Conservation (phyloP, 306 rosid genomes). For the Rosa rugosa region DNA sequence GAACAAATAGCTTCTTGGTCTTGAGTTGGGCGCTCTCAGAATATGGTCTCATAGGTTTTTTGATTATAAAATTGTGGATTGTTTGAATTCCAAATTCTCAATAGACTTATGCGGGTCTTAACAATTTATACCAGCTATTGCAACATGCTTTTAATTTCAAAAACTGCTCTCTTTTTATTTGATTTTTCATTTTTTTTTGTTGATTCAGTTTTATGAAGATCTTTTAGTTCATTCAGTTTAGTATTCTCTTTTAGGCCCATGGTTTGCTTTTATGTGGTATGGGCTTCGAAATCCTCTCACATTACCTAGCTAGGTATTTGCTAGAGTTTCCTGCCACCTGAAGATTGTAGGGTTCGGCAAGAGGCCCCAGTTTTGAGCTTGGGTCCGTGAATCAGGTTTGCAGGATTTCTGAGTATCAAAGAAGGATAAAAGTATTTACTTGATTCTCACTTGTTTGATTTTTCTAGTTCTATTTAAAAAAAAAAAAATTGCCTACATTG, state of each 20-base stretch:
- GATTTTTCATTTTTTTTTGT: not conserved
- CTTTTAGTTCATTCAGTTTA: not conserved
- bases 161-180: not conserved
- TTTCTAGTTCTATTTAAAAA: not conserved
- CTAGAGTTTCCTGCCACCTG: not conserved
- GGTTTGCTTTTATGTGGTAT: not conserved
- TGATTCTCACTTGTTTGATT: not conserved
- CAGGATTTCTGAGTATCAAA: not conserved
- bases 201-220: not conserved
- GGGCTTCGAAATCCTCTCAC: not conserved
- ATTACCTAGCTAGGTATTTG: not conserved
- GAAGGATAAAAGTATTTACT: not conserved
- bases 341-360: not conserved
- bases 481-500: not conserved
- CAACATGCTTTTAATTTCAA: not conserved
- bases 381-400: not conserved
- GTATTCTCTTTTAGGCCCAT: not conserved
- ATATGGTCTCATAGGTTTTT: constrained; percentile 5
- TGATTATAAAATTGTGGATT: constrained; percentile 2
- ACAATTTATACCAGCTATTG: not conserved
- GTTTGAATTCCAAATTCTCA: not conserved
- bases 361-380: not conserved
- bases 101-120: not conserved
- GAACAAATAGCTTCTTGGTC: not conserved
- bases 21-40: not conserved